These are phyloP conservation scores for Aspergillus texensis DNA, from an alignment of 2,329 filamentous ascomycete species.

Conservation along the genomic window DNA sequence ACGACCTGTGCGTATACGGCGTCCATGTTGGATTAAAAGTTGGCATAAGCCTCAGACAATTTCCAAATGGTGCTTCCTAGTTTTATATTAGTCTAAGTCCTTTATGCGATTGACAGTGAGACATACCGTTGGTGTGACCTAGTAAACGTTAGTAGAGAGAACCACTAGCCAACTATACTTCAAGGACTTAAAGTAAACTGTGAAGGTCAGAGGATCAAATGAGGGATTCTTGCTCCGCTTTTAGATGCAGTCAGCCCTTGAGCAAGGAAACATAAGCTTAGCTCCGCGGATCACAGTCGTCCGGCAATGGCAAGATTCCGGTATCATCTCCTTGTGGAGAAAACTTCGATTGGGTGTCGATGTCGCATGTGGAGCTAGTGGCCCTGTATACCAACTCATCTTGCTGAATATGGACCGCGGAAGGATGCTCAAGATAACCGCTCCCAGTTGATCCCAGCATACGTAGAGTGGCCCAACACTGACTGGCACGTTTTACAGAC, in stretches of 20 bases:
- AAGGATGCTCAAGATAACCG: neutral
- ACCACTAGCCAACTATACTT: neutral
- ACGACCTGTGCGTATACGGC: neutral
- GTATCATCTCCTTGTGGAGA: neutral
- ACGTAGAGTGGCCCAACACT: neutral
- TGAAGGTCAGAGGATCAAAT: too few relatives aligned
- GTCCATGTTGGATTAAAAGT: neutral
- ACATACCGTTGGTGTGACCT: neutral
- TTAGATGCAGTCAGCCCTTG: too few relatives aligned
- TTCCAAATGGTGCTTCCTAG: accelerated
- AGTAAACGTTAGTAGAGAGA: neutral
- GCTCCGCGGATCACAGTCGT: neutral
- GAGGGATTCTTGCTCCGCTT: too few relatives aligned
- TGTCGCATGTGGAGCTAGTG: neutral
- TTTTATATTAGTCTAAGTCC: neutral
- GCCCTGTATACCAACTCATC: neutral
- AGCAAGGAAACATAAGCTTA: too few relatives aligned
- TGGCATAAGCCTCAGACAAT: too few relatives aligned
- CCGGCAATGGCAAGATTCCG: neutral
- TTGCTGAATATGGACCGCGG: neutral
- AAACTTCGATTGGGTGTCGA: neutral
- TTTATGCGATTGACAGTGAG: neutral
- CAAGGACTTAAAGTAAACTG: neutral
- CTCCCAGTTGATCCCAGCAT: neutral
- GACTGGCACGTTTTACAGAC: neutral